These are phyloP conservation scores for Calendula officinalis DNA, from an alignment of 129 eudicot species.

Conservation along the genomic window DNA sequence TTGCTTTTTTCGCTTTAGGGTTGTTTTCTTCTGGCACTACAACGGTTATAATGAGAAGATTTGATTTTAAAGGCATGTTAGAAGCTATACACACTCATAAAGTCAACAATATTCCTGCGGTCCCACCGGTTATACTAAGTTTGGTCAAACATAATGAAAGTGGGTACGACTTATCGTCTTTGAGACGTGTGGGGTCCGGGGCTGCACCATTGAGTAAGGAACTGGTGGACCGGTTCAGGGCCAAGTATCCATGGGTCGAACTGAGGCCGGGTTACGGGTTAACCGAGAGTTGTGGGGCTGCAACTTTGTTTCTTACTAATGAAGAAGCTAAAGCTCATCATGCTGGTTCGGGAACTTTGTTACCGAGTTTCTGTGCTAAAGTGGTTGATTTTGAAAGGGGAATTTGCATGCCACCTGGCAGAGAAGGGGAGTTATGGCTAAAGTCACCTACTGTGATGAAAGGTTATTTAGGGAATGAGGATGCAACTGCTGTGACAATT, in stretches of 20 bases:
- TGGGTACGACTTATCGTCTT: slow-evolving; percentile 55
- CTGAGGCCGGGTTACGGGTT: slow-evolving; percentile 79
- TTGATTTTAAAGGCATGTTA: slow-evolving; percentile 55
- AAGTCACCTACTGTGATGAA: slow-evolving; percentile 68
- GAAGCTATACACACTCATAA: slow-evolving; percentile 57
- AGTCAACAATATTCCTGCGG: slow-evolving; percentile 63
- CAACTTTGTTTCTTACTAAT: slow-evolving; percentile 42
- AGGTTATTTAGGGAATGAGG: slow-evolving; percentile 62
- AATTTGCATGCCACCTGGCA: slow-evolving; percentile 43
- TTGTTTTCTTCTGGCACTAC: slow-evolving; percentile 54
- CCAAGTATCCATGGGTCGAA: slow-evolving; percentile 68
- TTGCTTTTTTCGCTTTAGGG: slow-evolving; percentile 62
- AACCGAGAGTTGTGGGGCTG: slow-evolving; percentile 72
- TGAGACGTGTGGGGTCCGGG: slow-evolving; percentile 65
- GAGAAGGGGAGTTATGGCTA: slow-evolving; percentile 74
- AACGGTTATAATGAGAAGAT: slow-evolving; percentile 55
- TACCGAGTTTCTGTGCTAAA: slow-evolving; percentile 62
- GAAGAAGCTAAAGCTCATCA: slow-evolving; percentile 52
- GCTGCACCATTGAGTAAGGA: slow-evolving; percentile 81
- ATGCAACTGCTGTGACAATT: slow-evolving; percentile 57
- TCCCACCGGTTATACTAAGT: slow-evolving; percentile 68
- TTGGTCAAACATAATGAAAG: slow-evolving; percentile 49
- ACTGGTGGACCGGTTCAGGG: slow-evolving; percentile 49
- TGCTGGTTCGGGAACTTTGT: slow-evolving; percentile 49
- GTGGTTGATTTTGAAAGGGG: slow-evolving; percentile 61